Percentiles rank a stretch among this genome's conserved stretches.
phyloP scores from a whole-genome alignment of 2,329 filamentous ascomycete species.

The Chrysoporthe cubensis region DNA sequence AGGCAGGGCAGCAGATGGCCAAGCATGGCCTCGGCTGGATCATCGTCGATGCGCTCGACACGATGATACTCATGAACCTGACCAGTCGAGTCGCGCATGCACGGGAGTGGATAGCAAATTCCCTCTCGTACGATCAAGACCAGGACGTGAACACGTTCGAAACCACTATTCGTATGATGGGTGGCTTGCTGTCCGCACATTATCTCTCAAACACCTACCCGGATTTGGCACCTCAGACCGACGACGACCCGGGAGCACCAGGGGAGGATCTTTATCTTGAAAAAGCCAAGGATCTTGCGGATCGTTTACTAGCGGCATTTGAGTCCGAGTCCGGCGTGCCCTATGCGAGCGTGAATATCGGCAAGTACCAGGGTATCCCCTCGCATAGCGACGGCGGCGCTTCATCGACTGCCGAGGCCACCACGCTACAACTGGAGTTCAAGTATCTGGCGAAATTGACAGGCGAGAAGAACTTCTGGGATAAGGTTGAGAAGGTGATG shows the following conservation, averaged over 20 bases:
- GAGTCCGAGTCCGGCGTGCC: conserved; percentile 86
- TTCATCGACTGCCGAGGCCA: conserved; percentile 91
- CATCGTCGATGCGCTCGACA: conserved; percentile 94
- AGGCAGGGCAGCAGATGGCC: conserved; percentile 82
- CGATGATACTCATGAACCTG: conserved; percentile 97
- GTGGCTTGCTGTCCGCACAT: conserved; percentile 88
- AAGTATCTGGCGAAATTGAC: conserved; percentile 96
- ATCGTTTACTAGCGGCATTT: conserved; percentile 84
- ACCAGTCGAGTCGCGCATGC: conserved; percentile 84
- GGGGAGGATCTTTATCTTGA: conserved; percentile 94
- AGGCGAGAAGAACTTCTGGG: conserved; percentile 91
- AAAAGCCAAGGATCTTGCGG: conserved; percentile 90
- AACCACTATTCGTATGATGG: conserved; percentile 96
- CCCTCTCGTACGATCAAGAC: conserved; percentile 84
- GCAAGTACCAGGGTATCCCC: conserved; percentile 72
- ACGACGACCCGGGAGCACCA: conserved; percentile 71
- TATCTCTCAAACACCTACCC: conserved; percentile 88
- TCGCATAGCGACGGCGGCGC: conserved; percentile 87
- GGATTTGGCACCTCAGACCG: conserved; percentile 72
- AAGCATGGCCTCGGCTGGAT: conserved; percentile 94
- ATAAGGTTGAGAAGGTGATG: conserved; percentile 89
- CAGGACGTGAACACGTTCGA: conserved; percentile 98
- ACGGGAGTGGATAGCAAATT: conserved; percentile 83
- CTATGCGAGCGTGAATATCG: conserved; percentile 87
- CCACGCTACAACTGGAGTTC: conserved; percentile 91